Evolutionary conservation across 2,329 filamentous ascomycete genomes (phyloP), one percentile per base, ranked within the genome.

Genomic region (Colletotrichum neosansevieriae): DNA sequence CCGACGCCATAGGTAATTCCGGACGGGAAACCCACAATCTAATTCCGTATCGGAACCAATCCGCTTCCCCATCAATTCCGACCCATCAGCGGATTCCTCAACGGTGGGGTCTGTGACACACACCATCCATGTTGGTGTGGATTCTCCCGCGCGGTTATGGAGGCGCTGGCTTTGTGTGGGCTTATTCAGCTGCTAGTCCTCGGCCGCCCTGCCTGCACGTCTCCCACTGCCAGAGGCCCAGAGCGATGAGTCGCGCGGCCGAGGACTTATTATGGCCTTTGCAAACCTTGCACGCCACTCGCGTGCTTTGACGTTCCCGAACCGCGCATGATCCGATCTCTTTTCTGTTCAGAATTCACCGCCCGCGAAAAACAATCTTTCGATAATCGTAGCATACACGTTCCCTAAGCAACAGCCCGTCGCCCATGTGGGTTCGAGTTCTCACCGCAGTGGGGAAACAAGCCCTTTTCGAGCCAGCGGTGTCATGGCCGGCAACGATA

Each of bases 141-240:
- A 49, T 34, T 32, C 54, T 69, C 61, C 61, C 66, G 61, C 66
- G 62, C 66, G 66, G 66, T 51, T 67, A 67, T 51, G 58, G 40
- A 19, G 29, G 17, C 11, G 17, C 3, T 19, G n/a, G 32, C 29
- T 29, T 29, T 2, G 53, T 15, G 4, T 15, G 11, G 40, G 63
- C 49, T 69, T 56, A 60, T 42, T 69, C 61, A 69, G 54, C 66
- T n/a, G n/a, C 66, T 50, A 44, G 66, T 69, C 54, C 60, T 44
- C 49, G 34, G 32, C 49, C 29, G 42, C 19, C 40, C 29, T 24
- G 17, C 49, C 24, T 50, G 21, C 49, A 21, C 11, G 29, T 11
- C 10, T 29, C 21, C 21, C 21, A n/a, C n/a, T n/a, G n/a, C n/a
- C n/a, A n/a, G n/a, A n/a, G n/a, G n/a, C n/a, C n/a, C n/a, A n/a